Evolutionary conservation across 345 rosid species (phyloP).

Genomic region (Ricinus communis): DNA sequence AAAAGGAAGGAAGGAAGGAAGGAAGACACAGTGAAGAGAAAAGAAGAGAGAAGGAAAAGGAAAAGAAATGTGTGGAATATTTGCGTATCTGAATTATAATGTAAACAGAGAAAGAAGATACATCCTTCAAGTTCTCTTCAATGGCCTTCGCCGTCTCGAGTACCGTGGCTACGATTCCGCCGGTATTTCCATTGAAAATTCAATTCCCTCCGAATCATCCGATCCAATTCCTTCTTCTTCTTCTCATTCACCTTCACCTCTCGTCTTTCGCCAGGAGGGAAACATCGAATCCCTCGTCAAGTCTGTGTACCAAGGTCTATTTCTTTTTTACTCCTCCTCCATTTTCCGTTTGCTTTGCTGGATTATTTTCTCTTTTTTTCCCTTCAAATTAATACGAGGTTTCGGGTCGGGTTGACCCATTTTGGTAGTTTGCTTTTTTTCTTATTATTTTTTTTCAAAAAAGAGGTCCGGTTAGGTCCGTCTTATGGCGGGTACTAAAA

Average conservation of each 20-base stretch:
- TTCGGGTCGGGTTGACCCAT: slow-evolving; percentile 4
- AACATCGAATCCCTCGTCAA: slow-evolving; percentile 96
- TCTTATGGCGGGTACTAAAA: background rate
- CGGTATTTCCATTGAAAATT: slow-evolving; percentile 76
- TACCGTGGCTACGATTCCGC: slow-evolving; percentile 97
- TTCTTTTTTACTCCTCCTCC: background rate
- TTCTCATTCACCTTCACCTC: slow-evolving; percentile 38
- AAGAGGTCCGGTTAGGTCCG: slow-evolving; percentile 9
- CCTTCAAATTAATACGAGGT: too few species aligned
- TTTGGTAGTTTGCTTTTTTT: too few species aligned
- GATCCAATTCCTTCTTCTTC: slow-evolving; percentile 3
- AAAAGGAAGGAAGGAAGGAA: too few species aligned
- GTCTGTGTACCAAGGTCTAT: slow-evolving; percentile 73
- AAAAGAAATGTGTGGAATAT: slow-evolving; percentile 82
- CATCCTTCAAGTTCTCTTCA: slow-evolving; percentile 87
- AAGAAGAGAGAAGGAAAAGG: background rate
- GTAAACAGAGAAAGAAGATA: slow-evolving; percentile 66
- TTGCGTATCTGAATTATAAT: slow-evolving; percentile 83
- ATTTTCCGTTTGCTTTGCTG: too few species aligned
- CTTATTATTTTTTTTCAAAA: too few species aligned
- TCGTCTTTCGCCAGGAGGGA: slow-evolving; percentile 87
- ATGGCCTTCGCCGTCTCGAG: slow-evolving; percentile 95
- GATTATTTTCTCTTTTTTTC: too few species aligned
- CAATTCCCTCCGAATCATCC: slow-evolving; percentile 22
- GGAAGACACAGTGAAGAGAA: too few species aligned